Evolutionary conservation across 164 flowering plant species (phyloP).

Genomic region (Dillenia turbinata): DNA sequence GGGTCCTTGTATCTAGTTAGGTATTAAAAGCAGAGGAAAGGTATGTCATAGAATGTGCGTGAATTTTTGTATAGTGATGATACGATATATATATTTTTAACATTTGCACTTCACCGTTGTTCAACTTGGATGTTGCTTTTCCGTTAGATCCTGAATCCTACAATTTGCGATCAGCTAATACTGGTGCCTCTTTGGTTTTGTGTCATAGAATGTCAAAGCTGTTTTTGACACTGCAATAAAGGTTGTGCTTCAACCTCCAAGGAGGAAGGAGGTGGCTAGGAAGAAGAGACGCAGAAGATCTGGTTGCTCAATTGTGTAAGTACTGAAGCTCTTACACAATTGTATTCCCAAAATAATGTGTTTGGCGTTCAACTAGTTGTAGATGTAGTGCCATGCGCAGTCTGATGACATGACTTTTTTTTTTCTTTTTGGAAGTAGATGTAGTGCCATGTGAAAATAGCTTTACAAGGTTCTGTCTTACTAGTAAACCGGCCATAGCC

Average conservation of each 20-base stretch:
- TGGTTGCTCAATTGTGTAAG: constrained; percentile 80
- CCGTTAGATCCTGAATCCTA: not conserved
- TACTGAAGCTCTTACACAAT: constrained; percentile 4
- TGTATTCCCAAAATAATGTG: not conserved
- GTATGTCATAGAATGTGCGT: too few species aligned
- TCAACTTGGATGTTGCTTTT: not conserved
- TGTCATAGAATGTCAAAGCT: constrained; percentile 82
- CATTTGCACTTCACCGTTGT: not conserved
- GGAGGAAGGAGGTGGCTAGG: constrained; percentile 72
- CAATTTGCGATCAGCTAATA: not conserved
- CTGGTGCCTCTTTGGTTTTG: not conserved
- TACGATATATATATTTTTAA: not conserved
- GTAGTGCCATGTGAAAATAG: not conserved
- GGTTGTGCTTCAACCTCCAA: constrained; percentile 95
- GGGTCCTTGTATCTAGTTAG: too few species aligned
- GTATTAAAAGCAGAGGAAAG: too few species aligned
- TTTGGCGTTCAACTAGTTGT: not conserved
- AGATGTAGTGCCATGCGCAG: not conserved
- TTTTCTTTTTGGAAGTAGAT: not conserved
- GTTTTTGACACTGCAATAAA: constrained; percentile 98
- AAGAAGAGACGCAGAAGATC: constrained; percentile 62
- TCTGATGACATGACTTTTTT: not conserved
- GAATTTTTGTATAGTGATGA: too few species aligned
- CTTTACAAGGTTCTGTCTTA: not conserved
- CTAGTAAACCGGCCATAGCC: not conserved